Percentiles rank a stretch among this genome's conserved stretches.
These are phyloP conservation scores for Exutisphaerella laricina DNA, from an alignment of 2,329 filamentous ascomycete species.

Conservation along the genomic window DNA sequence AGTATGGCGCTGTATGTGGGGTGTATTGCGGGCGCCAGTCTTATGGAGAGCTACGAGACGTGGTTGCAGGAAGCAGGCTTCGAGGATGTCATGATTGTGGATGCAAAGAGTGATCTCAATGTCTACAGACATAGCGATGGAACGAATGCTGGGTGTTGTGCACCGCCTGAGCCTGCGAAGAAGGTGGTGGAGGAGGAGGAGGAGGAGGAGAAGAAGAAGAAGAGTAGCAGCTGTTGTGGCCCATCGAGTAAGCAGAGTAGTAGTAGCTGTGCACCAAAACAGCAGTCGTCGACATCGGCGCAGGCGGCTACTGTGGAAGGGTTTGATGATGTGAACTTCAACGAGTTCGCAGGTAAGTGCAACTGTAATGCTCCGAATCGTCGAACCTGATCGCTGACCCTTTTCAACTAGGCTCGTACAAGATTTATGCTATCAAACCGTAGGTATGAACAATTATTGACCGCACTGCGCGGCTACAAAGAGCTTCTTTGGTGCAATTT, in stretches of 20 bases:
- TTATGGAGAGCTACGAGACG: constrained; percentile 5
- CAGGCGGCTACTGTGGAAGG: constrained; percentile 1
- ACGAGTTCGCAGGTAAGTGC: constrained; percentile 11
- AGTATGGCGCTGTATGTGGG: constrained; percentile 11
- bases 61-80: constrained; percentile 10
- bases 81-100: constrained; percentile 7
- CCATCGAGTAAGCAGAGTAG: background rate
- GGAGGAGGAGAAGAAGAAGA: constrained; percentile 6
- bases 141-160: constrained; percentile 8
- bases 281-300: background rate
- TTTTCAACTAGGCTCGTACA: constrained; percentile 4
- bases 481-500: too few species aligned
- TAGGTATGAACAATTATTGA: too few species aligned
- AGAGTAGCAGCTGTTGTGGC: constrained; percentile 2
- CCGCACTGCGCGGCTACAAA: too few species aligned
- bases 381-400: background rate
- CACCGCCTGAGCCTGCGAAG: constrained; percentile 3
- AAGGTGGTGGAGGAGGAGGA: background rate
- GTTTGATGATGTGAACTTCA: constrained; percentile 8
- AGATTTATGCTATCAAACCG: constrained; percentile 10
- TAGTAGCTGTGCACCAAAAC: background rate
- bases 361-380: background rate
- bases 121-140: constrained; percentile 9
- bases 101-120: constrained; percentile 12
- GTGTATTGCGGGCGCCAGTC: constrained; percentile 10